These are phyloP conservation scores for Raffaelea albimanens DNA, from an alignment of 2,329 filamentous ascomycete species.

Conservation along the genomic window DNA sequence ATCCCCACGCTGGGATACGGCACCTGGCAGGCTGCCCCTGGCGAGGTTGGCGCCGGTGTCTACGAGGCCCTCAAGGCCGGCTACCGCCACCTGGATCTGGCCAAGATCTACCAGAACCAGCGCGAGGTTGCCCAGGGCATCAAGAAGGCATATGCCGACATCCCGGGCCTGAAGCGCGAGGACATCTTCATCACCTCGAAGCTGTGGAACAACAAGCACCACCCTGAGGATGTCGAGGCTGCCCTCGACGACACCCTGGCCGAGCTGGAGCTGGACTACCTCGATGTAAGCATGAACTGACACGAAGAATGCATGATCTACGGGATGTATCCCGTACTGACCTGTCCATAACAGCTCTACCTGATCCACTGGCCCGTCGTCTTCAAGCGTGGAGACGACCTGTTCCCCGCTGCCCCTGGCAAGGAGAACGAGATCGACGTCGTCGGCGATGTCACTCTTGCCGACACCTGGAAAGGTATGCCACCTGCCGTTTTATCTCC, in stretches of 20 bases:
- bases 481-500: not conserved
- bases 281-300: slow-evolving; percentile 35
- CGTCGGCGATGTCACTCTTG: slow-evolving; percentile 4
- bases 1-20: slow-evolving; percentile 31
- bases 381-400: slow-evolving; percentile 17
- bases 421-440: slow-evolving; percentile 30
- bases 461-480: slow-evolving; percentile 29
- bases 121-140: slow-evolving; percentile 47
- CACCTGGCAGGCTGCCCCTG: slow-evolving; percentile 28
- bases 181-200: slow-evolving; percentile 60
- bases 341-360: slow-evolving; percentile 32
- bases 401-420: not conserved
- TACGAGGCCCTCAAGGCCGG: slow-evolving; percentile 56
- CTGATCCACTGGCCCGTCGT: slow-evolving; percentile 55
- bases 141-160: slow-evolving; percentile 30
- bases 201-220: slow-evolving; percentile 56
- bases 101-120: slow-evolving; percentile 41
- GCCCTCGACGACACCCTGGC: slow-evolving; percentile 47
- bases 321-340: too few relatives aligned
- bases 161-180: slow-evolving; percentile 42
- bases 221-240: slow-evolving; percentile 47
- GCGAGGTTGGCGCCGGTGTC: slow-evolving; percentile 34
- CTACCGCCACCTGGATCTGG: slow-evolving; percentile 52
- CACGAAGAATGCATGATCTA: too few relatives aligned
- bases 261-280: slow-evolving; percentile 46